A percentile compares a stretch with the other conserved stretches of the same genome.
Evolutionary conservation across 2,329 filamentous ascomycete species (phyloP).

Genomic region (Madurella fahalii): DNA sequence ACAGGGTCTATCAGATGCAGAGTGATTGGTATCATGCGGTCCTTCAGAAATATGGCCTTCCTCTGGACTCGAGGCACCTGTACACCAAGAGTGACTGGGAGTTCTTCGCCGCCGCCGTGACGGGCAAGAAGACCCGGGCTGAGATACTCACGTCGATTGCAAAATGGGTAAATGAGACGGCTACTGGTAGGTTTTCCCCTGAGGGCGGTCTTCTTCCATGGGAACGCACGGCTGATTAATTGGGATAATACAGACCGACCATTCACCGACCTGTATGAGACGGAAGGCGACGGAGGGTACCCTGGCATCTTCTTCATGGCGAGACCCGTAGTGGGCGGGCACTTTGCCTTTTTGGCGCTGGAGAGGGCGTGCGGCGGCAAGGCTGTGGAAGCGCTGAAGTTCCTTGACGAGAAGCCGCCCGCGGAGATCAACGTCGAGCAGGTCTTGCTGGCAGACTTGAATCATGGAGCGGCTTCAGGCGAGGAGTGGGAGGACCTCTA

Average conservation of each 20-base stretch:
- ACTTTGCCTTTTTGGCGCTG: conserved; percentile 81
- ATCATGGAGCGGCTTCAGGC: background rate
- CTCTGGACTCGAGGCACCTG: conserved; percentile 74
- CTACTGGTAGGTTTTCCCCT: conserved; percentile 46
- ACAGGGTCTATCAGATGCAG: conserved; percentile 72
- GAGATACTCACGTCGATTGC: conserved; percentile 73
- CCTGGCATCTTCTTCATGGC: conserved; percentile 75
- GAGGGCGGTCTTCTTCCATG: background rate
- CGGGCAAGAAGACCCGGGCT: conserved; percentile 61
- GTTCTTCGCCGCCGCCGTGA: conserved; percentile 79
- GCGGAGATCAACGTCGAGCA: conserved; percentile 33
- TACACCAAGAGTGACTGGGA: conserved; percentile 92
- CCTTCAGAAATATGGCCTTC: conserved; percentile 76
- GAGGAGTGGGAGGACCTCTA: background rate
- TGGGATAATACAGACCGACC: conserved; percentile 54
- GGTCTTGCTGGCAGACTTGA: conserved; percentile 25
- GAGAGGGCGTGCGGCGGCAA: conserved; percentile 72
- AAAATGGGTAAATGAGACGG: conserved; percentile 79
- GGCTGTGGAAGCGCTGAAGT: conserved; percentile 54
- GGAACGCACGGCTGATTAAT: conserved; percentile 10
- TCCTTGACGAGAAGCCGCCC: conserved; percentile 40
- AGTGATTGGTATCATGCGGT: conserved; percentile 77
- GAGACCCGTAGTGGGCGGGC: conserved; percentile 76
- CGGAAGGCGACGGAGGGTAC: conserved; percentile 71
- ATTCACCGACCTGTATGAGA: conserved; percentile 78